Evolutionary conservation across 2,329 filamentous ascomycete species (phyloP).

Genomic region (Calcarisporium arbuscula): DNA sequence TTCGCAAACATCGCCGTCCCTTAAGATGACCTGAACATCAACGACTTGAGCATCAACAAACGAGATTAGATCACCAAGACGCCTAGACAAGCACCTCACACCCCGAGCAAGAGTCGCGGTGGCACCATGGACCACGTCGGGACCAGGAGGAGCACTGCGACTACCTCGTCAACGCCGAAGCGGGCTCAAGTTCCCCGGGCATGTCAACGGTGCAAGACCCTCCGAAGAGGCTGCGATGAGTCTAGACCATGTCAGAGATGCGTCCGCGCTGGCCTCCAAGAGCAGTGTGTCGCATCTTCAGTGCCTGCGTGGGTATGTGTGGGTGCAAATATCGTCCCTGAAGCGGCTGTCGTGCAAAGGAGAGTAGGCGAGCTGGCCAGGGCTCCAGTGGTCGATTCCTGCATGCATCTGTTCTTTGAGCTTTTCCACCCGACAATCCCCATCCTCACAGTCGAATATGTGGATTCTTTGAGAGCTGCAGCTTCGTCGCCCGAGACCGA

Average conservation of each 20-base stretch:
- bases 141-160: too few species aligned
- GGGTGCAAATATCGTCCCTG: neutral
- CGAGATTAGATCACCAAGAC: too few species aligned
- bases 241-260: slow-evolving; percentile 37
- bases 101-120: too few species aligned
- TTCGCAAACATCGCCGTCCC: too few species aligned
- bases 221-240: slow-evolving; percentile 38
- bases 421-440: slow-evolving; percentile 36
- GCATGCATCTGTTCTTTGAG: slow-evolving; percentile 32
- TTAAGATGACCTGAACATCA: too few species aligned
- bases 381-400: slow-evolving; percentile 27
- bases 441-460: slow-evolving; percentile 32
- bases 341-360: slow-evolving; percentile 9
- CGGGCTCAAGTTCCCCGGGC: slow-evolving; percentile 36
- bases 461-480: slow-evolving; percentile 20
- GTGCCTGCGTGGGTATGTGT: neutral
- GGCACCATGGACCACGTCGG: too few species aligned
- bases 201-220: slow-evolving; percentile 34
- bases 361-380: slow-evolving; percentile 28
- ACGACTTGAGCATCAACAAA: too few species aligned
- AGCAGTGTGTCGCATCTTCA: slow-evolving; percentile 25
- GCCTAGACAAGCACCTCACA: too few species aligned
- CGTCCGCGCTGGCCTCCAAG: slow-evolving; percentile 31
- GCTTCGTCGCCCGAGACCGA: slow-evolving; percentile 19
- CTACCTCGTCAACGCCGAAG: too few species aligned